These are phyloP conservation scores for Metarhizium rileyi DNA, from an alignment of 2,329 filamentous ascomycete genomes.

Conservation along the genomic window DNA sequence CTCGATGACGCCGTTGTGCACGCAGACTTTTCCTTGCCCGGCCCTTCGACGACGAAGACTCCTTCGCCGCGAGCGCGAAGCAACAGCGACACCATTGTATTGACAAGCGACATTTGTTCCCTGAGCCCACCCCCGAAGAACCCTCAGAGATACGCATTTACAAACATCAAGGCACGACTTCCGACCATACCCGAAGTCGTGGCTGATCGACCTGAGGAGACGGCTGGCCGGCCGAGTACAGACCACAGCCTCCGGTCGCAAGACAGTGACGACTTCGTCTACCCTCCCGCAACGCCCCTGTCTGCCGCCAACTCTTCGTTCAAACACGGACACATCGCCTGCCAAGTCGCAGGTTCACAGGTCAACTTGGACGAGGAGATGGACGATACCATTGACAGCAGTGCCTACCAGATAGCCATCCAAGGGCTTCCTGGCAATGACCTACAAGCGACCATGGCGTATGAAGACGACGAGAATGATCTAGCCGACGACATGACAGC, in stretches of 20 bases:
- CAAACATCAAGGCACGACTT: slow-evolving; percentile 29
- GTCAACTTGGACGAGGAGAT: slow-evolving; percentile 16
- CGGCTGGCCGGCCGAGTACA: background rate
- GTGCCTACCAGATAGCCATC: slow-evolving; percentile 56
- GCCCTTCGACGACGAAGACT: background rate
- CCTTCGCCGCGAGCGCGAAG: background rate
- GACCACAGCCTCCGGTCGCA: background rate
- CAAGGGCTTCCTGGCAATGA: slow-evolving; percentile 43
- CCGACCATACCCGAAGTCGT: slow-evolving; percentile 6
- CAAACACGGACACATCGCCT: slow-evolving; percentile 45
- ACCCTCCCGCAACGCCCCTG: slow-evolving; percentile 37
- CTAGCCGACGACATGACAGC: slow-evolving; percentile 31
- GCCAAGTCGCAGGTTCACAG: background rate
- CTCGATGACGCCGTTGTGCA: slow-evolving; percentile 3
- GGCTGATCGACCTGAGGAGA: background rate
- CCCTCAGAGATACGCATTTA: background rate
- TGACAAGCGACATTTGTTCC: background rate
- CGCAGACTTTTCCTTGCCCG: slow-evolving; percentile 1
- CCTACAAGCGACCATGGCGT: slow-evolving; percentile 31
- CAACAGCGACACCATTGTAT: slow-evolving; percentile 10
- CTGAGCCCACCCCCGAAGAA: slow-evolving; percentile 1
- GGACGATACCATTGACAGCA: slow-evolving; percentile 50
- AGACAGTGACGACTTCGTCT: slow-evolving; percentile 37
- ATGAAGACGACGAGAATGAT: slow-evolving; percentile 35
- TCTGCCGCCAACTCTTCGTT: slow-evolving; percentile 39